Evolutionary conservation across 345 rosid species (phyloP), one percentile per base, ranked within the genome.

Genomic region (Chamaenerion angustifolium): DNA sequence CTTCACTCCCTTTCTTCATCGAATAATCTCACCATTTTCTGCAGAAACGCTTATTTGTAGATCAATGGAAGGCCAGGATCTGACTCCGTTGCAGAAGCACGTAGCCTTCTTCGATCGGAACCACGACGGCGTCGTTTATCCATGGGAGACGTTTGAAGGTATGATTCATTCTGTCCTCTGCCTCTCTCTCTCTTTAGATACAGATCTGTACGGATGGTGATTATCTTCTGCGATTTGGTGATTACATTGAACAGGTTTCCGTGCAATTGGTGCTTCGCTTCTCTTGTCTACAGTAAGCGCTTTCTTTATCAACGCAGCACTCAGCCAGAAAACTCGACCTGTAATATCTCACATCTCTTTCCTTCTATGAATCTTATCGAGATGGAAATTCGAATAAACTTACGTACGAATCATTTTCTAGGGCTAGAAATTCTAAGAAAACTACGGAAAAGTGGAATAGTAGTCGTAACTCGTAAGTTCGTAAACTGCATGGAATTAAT

Each of bases 21-120:
- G 37, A 5, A 31, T 31, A 5, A 5, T 31, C 37, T 31, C 37
- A 31, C 5, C 37, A 7, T 5, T 31, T 31, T 31, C 37, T 3
- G 4, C 37, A 31, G 25, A 21, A 21, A 21, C 25, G 25, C 3
- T 4, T 21, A 21, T 21, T 21, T 21, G 25, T 2, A 21, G 37
- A 45, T 8, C 13, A 46, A 18, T 18, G 51, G 52, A 49, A n/a
- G 7, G 37, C 8, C 37, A 31, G 40, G 49, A 58, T 4, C 27
- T 50, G 9, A 42, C 25, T 21, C 42, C 69, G 61, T 64, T 89
- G 67, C 88, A 89, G 58, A 81, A 68, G 64, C 97, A 89, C 53
- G 97, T 65, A 0, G 78, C 90, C 50, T 89, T 85, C 73, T 89
- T 89, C 52, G 97, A 89, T 23, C 60, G 74, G 65, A 77, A 89